phyloP scores from a whole-genome alignment of 805 yeast species.

The Priceomyces fermenticarens region DNA sequence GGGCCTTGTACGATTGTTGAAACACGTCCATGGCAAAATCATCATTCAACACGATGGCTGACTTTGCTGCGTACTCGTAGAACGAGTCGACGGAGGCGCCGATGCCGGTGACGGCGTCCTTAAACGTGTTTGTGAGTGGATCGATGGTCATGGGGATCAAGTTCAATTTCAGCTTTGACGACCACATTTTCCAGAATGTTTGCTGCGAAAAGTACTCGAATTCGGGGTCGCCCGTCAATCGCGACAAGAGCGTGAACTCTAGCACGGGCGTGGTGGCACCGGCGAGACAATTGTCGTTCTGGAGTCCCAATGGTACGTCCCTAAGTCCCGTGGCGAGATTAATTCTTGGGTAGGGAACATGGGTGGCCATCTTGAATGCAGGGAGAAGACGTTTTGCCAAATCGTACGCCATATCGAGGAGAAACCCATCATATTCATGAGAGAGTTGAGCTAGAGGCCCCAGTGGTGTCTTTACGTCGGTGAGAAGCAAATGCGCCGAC shows the following conservation, averaged over 20 bases:
- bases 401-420: conserved; percentile 70
- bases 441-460: conserved; percentile 23
- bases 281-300: conserved; percentile 75
- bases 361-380: conserved; percentile 62
- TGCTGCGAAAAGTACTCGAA: conserved; percentile 61
- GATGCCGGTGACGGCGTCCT: conserved; percentile 64
- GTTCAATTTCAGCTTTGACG: conserved; percentile 55
- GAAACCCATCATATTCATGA: conserved; percentile 60
- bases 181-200: conserved; percentile 73
- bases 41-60: conserved; percentile 63
- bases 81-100: conserved; percentile 93
- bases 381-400: conserved; percentile 68
- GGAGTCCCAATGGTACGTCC: conserved; percentile 41
- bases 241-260: conserved; percentile 74
- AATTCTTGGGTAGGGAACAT: conserved; percentile 77
- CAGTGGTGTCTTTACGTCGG: conserved; percentile 44
- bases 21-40: conserved; percentile 60
- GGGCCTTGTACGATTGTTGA: conserved; percentile 52
- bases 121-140: conserved; percentile 53
- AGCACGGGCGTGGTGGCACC: conserved; percentile 84
- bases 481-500: conserved; percentile 61
- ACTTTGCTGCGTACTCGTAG: conserved; percentile 83
- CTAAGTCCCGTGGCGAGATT: conserved; percentile 57
- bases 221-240: conserved; percentile 67
- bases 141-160: conserved; percentile 78